Evolutionary conservation across 768 basidiomycete species (phyloP), one percentile per base, ranked within the genome.

Genomic region (Russula dissimulans): DNA sequence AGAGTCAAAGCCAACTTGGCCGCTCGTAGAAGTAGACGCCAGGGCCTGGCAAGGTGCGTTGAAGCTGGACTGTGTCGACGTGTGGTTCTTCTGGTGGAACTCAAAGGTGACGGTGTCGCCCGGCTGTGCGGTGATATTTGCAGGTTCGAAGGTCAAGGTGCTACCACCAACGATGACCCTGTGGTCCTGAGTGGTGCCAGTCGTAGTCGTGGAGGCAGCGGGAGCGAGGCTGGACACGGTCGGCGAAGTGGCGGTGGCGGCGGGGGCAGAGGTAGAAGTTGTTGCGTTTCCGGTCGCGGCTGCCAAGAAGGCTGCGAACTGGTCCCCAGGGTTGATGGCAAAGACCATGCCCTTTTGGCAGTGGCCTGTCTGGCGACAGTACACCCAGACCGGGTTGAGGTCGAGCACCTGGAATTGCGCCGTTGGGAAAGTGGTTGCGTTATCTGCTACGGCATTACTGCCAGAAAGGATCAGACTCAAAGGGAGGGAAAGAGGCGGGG

Each of bases 311-410:
- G 78, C 77, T 5, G 73, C 69, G 60, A 85, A 78, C 26, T 81
- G 73, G 70, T 74, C 70, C 15, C 78, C 81, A 3, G 84, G 79
- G 67, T 87, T 87, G 65, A 85, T 72, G 29, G 83, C 80, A 68
- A 85, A 83, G 34, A 86, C 84, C 85, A 85, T 86, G 15, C 84
- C 83, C 51, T 73, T 69, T 44, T 76, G 75, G 58, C 84, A 85
- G 68, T 86, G 84, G 53, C 71, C 71, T 15, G 71, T 69, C 68
- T 85, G 84, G 17, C 76, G 72, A 69, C 84, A 85, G 71, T 76
- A 85, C 9, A 81, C 75, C 83, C 83, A 85, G 57, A 80, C 71
- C 3, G 84, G 81, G 57, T 77, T 71, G 3, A 67, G 72, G 60
- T 78, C 73, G 5, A 62, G 39, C 3, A 85, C 73, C 3, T 66